Conservation (phyloP, 75 land plant species). For the Gnetum montanum region DNA sequence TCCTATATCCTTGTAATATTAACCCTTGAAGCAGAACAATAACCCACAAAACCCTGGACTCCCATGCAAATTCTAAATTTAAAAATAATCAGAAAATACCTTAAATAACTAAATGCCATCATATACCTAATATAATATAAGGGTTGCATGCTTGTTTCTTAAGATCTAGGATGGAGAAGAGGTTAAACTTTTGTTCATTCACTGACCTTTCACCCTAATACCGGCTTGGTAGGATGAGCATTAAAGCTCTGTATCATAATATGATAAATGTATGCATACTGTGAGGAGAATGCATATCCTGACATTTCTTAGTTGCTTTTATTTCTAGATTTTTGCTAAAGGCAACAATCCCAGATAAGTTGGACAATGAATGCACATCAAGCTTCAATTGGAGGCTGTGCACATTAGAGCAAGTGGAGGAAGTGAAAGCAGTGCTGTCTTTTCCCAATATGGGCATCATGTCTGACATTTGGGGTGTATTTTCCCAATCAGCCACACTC, state of each 20-base stretch:
- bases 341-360: slow-evolving; percentile 19
- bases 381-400: slow-evolving; percentile 8
- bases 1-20: too few species aligned
- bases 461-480: slow-evolving; percentile 60
- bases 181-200: background rate
- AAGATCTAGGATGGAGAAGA: background rate
- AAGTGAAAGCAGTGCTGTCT: slow-evolving; percentile 41
- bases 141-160: background rate
- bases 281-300: background rate
- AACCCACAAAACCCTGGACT: too few species aligned
- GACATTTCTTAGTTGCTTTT: background rate
- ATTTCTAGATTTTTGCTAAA: slow-evolving; percentile 29
- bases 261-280: background rate
- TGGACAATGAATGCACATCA: background rate
- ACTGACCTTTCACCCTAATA: background rate
- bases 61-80: too few species aligned
- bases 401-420: slow-evolving; percentile 22
- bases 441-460: slow-evolving; percentile 71
- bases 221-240: background rate
- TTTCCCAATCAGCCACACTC: slow-evolving; percentile 75
- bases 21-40: too few species aligned
- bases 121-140: too few species aligned
- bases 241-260: background rate
- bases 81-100: too few species aligned
- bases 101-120: too few species aligned